A percentile compares a stretch with the other conserved stretches of the same genome.
Conservation (phyloP, 192 early-diverging fungal species). For the Thamnidium elegans region DNA sequence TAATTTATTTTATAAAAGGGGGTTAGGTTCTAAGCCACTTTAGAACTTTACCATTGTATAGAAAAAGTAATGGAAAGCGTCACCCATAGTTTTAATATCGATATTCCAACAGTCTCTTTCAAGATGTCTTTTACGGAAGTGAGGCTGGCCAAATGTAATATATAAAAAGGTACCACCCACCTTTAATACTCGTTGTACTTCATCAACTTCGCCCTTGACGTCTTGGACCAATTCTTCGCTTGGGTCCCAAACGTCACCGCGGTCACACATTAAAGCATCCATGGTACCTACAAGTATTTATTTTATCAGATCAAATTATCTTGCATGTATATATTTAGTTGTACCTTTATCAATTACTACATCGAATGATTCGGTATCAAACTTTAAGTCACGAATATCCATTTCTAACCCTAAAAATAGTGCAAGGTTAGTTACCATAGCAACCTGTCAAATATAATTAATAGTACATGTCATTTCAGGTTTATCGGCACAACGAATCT, state of each 20-base stretch:
- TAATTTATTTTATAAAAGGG: not conserved
- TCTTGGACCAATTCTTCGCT: constrained; percentile 62
- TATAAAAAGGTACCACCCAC: constrained; percentile 79
- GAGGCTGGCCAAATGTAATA: constrained; percentile 90
- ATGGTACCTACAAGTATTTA: constrained; percentile 52
- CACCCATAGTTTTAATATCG: constrained; percentile 64
- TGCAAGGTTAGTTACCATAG: not conserved
- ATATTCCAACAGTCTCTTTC: constrained; percentile 65
- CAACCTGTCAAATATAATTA: not conserved
- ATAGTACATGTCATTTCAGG: constrained; percentile 55
- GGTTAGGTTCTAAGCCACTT: not conserved
- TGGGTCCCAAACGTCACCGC: constrained; percentile 88
- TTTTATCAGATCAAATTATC: not conserved
- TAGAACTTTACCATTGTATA: constrained; percentile 60
- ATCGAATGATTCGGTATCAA: constrained; percentile 64
- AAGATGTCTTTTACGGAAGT: constrained; percentile 77
- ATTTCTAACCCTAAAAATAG: constrained; percentile 56
- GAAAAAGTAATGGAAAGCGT: constrained; percentile 79
- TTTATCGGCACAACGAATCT: constrained; percentile 42
- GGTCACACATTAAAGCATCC: constrained; percentile 85
- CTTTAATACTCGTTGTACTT: constrained; percentile 75
- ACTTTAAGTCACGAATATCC: constrained; percentile 73
- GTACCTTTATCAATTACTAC: constrained; percentile 81
- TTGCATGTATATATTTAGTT: not conserved
- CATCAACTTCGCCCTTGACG: constrained; percentile 68